phyloP scores from a whole-genome alignment of 2,329 filamentous ascomycete species.

The Stylonectria norvegica region DNA sequence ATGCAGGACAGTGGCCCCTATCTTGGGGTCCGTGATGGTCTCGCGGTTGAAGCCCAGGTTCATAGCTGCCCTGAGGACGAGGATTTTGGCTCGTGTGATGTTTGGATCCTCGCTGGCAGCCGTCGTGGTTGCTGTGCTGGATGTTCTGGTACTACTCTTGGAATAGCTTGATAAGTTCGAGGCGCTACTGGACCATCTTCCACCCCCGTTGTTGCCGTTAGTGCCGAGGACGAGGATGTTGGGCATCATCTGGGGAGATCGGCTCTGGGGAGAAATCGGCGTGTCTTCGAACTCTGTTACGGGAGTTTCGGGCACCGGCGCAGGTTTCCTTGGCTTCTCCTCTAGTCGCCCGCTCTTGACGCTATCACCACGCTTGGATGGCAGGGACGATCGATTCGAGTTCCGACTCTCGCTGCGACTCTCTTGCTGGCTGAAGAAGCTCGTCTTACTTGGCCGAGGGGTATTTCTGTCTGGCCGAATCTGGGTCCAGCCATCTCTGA shows the following conservation, averaged over 20 bases:
- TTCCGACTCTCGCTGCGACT: slow-evolving; percentile 46
- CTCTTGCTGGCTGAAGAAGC: slow-evolving; percentile 58
- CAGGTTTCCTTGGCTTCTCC: slow-evolving; percentile 47
- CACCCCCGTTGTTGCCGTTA: slow-evolving; percentile 55
- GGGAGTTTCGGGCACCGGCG: slow-evolving; percentile 74
- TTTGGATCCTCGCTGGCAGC: slow-evolving; percentile 71
- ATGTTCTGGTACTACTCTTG: slow-evolving; percentile 62
- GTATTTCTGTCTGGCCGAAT: slow-evolving; percentile 82
- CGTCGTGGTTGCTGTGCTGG: slow-evolving; percentile 69
- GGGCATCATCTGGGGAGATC: slow-evolving; percentile 73
- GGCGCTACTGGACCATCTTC: slow-evolving; percentile 77
- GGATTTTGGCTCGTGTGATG: slow-evolving; percentile 70
- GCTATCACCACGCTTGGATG: slow-evolving; percentile 52
- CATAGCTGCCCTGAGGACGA: slow-evolving; percentile 81
- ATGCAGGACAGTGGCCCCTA: slow-evolving; percentile 57
- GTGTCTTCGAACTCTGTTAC: slow-evolving; percentile 95
- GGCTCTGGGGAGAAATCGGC: slow-evolving; percentile 75
- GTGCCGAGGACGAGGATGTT: slow-evolving; percentile 80
- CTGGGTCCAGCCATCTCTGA: slow-evolving; percentile 88
- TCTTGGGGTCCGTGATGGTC: slow-evolving; percentile 41
- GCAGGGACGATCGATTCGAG: slow-evolving; percentile 48
- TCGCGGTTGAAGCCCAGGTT: slow-evolving; percentile 75
- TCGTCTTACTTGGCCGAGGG: slow-evolving; percentile 74
- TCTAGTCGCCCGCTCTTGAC: slow-evolving; percentile 44
- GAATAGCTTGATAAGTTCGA: slow-evolving; percentile 78